Base-by-base conservation (phyloP, 768 basidiomycete species). In the Boletellus ananas region DNA sequence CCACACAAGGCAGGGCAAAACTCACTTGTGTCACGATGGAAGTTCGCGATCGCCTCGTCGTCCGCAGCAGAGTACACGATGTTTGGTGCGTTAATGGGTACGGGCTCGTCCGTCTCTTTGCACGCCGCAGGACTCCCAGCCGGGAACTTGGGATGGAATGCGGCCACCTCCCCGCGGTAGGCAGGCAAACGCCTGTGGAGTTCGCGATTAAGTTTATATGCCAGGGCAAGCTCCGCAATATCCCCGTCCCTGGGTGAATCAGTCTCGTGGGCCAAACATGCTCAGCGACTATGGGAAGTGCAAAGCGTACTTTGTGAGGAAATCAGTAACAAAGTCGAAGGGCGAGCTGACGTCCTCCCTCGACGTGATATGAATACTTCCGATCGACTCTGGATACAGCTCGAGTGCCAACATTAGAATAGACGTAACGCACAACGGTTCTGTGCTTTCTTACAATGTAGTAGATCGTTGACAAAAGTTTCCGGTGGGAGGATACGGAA, bases 161-260 rank as follows among this genome's bases (percentile, higher is more conserved):
- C 13, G 16, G 29, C 7, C 1, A 38, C 45, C 41, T 59, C 58
- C 25, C 58, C 58, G 21, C 56, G 45, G 31, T 52, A 57, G 4
- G 36, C 49, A 17, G 66, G 57, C 77, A 83, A 78, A 9, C 82
- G 76, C 23, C 83, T 76, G 3, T 71, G 70, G 16, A 79, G 49
- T 64, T 85, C 82, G 3, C 81, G 71, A 5, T 62, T 50, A 44
- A 72, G 74, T 57, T 84, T 85, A 63, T 82, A 84, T 0, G 60
- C 68, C 74, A 77, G 79, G 47, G 70, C 69, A 43, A 82, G 56
- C 16, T 74, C 63, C 1, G 60, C 71, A 10, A 84, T 20, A 58
- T 80, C 78, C 7, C 69, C 49, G 3, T 52, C 35, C 20, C 58
- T 59, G 27, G 16, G 4, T 29, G 29, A 17, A 16, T 29, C 18